A percentile compares a stretch with the other conserved stretches of the same genome.
phyloP scores from a whole-genome alignment of 441 rosid species.

The Jatropha podagrica region DNA sequence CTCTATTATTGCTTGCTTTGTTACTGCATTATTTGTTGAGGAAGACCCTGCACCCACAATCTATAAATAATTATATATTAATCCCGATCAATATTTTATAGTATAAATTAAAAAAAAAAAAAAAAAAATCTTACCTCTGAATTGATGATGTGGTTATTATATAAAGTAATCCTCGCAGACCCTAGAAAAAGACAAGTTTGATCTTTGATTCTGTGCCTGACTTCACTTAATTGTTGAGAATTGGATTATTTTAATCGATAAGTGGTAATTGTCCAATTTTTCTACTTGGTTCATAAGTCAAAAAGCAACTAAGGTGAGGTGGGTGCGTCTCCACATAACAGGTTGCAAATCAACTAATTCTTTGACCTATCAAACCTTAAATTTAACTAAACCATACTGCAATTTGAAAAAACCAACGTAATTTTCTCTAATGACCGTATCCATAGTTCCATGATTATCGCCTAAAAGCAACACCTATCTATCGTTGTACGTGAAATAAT shows the following conservation, averaged over 20 bases:
- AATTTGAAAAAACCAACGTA: neutral
- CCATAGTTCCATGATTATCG: constrained; percentile 3
- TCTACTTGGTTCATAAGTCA: neutral
- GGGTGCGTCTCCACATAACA: neutral
- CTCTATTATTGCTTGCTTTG: neutral
- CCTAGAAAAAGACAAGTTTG: no score
- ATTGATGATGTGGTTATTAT: no score
- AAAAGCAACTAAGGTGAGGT: constrained; percentile 9
- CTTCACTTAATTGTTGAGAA: no score
- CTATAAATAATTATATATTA: no score
- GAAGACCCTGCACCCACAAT: no score
- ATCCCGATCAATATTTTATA: no score
- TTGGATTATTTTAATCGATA: no score
- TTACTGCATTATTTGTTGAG: neutral
- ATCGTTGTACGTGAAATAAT: neutral
- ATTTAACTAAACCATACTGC: neutral
- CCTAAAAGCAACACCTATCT: neutral
- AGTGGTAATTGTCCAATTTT: neutral
- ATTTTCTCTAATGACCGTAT: neutral
- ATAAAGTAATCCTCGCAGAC: no score
- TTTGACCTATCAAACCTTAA: neutral
- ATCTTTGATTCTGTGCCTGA: no score
- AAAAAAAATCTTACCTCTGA: no score
- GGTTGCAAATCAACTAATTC: neutral
- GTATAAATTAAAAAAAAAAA: no score